Evolutionary conservation across 2,329 filamentous ascomycete species (phyloP), one percentile per base, ranked within the genome.

Genomic region (Nothophoma quercina): DNA sequence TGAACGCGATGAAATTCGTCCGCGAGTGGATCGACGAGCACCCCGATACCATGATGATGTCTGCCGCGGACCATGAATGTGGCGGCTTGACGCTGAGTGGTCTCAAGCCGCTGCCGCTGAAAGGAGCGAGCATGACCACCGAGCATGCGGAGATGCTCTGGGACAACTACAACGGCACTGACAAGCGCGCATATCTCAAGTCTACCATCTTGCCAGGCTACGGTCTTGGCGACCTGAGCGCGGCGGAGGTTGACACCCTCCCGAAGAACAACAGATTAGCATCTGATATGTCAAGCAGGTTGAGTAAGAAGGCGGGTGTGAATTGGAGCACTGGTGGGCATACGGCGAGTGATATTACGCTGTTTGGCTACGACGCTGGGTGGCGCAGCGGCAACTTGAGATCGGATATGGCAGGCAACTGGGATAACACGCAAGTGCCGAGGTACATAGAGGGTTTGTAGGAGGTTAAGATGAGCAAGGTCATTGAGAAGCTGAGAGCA

Each of bases 1-100:
- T 56, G 62, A n/a, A 71, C 10, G 71, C 75, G 13, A 70, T 77
- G 55, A 64, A 65, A 4, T 71, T 66, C 33, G 71, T 77, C 35
- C 67, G 64, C n/a, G 55, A 70, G 15, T 77, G 75, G 74, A 75
- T 77, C 49, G 74, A 78, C 52, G 58, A 63, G 19, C 72, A 78
- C 51, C 67, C 70, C 2, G 65, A 72, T 38, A 77, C 75, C 1
- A 62, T 73, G 38, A 67, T 78, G 55, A 65, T 78, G 42, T 73
- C 71, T 10, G 75, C 73, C 12, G 75, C 76, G 0, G 75, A 78
- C 55, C 74, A 78, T 54, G 75, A 78, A 54, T 74, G 68, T 19
- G 76, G 75, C 23, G 76, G 75, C 10, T 58, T 77, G 34, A 75
- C 75, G 0, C 63, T 76, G 9, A 70, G 71, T 25, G 74, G 73